Base-by-base conservation (phyloP, 2,329 filamentous ascomycete species). In the Leptographium galeiforme region DNA sequence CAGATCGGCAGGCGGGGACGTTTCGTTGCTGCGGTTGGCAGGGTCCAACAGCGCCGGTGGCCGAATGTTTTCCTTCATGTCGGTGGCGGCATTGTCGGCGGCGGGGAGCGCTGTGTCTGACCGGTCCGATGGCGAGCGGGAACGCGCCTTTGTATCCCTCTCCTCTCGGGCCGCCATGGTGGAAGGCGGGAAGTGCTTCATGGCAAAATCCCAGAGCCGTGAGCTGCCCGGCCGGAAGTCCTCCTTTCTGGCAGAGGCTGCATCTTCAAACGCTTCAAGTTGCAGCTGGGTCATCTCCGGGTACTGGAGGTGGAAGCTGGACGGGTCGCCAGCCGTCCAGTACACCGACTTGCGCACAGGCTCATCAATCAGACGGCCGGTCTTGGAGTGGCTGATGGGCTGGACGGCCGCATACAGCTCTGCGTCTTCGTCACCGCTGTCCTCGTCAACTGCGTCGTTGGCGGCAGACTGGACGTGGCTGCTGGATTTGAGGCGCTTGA, bases 281-380 rank as follows among this genome's bases (percentile, higher is more conserved):
- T 84, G 79, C 8, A 78, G 67, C 53, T 78, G 73, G 0, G 75
- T 81, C 78, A 84, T 82, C 57, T 80, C 76, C 0, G 81, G 81
- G 59, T 84, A 84, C 50, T 76, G 63, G 5, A 81, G 68, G 57
- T 84, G 81, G 72, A 79, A 81, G 1, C 77, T 81, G 19, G 62
- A 67, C 53, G 68, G 68, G 58, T 82, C 74, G 46, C 70, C 68
- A 4, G 68, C 66, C 48, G 75, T 72, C 81, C 81, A 84, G 60
- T 77, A 84, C 1, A 70, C 70, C 8, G 68, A 71, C 57, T 82
- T 81, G 58, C 72, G 69, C 13, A 81, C 72, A 5, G 76, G 75
- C 19, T 70, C 67, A 59, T 83, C 78, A 43, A 82, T 78, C 58
- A 78, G 76, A 30, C 79, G 73, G n/a, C 71, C 71, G 0, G 76